phyloP scores from a whole-genome alignment of 306 rosid genomes.

The Citrullus colocynthis region DNA sequence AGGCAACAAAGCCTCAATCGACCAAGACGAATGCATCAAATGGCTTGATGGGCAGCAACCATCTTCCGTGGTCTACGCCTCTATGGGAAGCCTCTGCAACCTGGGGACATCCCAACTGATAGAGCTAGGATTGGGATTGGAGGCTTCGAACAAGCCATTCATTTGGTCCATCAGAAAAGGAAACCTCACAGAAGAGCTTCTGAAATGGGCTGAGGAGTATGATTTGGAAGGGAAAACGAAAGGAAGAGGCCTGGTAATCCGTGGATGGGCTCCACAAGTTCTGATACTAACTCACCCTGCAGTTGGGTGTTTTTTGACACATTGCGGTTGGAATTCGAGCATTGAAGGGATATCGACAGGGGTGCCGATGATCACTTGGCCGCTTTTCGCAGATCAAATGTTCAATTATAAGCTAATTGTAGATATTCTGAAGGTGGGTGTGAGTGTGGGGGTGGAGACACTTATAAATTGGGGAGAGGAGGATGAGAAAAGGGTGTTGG shows the following conservation, averaged over 20 bases:
- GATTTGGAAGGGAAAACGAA: constrained; percentile 10
- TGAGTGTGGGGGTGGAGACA: constrained; percentile 30
- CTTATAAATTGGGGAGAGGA: constrained; percentile 21
- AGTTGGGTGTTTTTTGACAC: constrained; percentile 50
- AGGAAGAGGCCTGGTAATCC: constrained; percentile 9
- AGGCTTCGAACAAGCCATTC: constrained; percentile 22
- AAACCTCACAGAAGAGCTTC: constrained; percentile 11
- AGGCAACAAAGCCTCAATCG: constrained; percentile 28
- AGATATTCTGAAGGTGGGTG: constrained; percentile 25
- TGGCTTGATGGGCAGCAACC: constrained; percentile 39
- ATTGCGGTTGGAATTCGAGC: constrained; percentile 69
- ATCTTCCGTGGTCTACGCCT: constrained; percentile 35
- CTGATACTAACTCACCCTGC: constrained; percentile 21
- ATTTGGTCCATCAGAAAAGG: constrained; percentile 15
- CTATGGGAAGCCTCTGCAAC: constrained; percentile 30
- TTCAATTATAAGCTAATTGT: constrained; percentile 31
- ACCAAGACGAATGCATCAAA: constrained; percentile 11
- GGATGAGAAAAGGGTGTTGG: constrained; percentile 24
- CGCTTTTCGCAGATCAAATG: constrained; percentile 44
- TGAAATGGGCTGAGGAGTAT: constrained; percentile 3
- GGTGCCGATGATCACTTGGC: constrained; percentile 58
- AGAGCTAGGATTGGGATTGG: constrained; percentile 29
- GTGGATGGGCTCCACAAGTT: constrained; percentile 24
- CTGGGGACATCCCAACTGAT: constrained; percentile 3
- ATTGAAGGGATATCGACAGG: constrained; percentile 40